phyloP scores from a whole-genome alignment of 805 yeast species.

The Komagataella mondaviorum region DNA sequence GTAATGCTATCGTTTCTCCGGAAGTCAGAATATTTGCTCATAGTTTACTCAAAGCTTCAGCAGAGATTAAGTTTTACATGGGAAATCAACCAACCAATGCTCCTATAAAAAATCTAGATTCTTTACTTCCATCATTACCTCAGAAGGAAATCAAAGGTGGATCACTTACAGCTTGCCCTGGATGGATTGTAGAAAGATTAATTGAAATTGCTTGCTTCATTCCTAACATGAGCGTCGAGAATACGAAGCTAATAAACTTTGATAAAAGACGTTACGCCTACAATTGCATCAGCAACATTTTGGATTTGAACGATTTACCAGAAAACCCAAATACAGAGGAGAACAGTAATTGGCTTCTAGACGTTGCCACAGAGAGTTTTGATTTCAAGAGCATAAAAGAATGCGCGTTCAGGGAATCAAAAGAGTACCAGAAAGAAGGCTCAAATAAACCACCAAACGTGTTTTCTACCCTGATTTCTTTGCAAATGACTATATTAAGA shows the following conservation, averaged over 20 bases:
- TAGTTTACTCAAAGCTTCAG: slow-evolving; percentile 55
- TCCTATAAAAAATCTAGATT: slow-evolving; percentile 1
- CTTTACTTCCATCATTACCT: not conserved
- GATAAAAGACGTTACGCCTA: slow-evolving; percentile 68
- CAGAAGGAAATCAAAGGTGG: slow-evolving; percentile 8
- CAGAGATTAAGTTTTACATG: slow-evolving; percentile 10
- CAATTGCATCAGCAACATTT: slow-evolving; percentile 43
- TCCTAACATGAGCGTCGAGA: slow-evolving; percentile 63
- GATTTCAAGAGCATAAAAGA: slow-evolving; percentile 22
- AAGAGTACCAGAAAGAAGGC: slow-evolving; percentile 19
- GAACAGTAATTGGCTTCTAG: slow-evolving; percentile 2
- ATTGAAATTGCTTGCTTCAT: slow-evolving; percentile 64
- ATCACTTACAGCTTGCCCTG: slow-evolving; percentile 71
- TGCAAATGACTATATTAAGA: slow-evolving; percentile 36
- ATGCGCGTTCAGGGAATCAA: slow-evolving; percentile 27
- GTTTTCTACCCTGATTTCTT: slow-evolving; percentile 29
- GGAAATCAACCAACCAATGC: slow-evolving; percentile 2
- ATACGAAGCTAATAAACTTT: slow-evolving; percentile 61
- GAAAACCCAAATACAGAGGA: slow-evolving; percentile 8
- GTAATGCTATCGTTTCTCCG: slow-evolving; percentile 65
- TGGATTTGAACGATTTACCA: slow-evolving; percentile 26
- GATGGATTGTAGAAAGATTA: slow-evolving; percentile 79
- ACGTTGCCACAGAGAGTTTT: slow-evolving; percentile 14
- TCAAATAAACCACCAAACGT: slow-evolving; percentile 18
- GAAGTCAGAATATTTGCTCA: slow-evolving; percentile 59